Conservation (phyloP, 805 yeast species). For the Myxozyma geophila region DNA sequence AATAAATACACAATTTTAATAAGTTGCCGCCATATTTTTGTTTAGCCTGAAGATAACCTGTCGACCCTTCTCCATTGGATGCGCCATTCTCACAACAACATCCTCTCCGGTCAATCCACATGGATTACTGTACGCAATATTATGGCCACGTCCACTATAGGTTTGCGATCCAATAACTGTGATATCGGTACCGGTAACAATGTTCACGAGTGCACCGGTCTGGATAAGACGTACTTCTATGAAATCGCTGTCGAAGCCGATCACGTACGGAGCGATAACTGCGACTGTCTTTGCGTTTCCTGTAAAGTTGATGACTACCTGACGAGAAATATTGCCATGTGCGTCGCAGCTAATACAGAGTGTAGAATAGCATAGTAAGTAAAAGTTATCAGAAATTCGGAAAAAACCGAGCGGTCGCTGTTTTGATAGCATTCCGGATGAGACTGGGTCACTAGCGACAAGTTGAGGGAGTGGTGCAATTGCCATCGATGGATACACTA, state of each 20-base stretch:
- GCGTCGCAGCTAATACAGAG: conserved; percentile 70
- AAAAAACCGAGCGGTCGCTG: conserved; percentile 64
- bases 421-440: background rate
- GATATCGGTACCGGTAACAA: conserved; percentile 72
- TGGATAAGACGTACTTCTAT: conserved; percentile 70
- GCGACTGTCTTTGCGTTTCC: conserved; percentile 46
- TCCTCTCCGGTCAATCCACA: conserved; percentile 14
- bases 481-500: background rate
- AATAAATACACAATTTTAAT: background rate
- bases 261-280: conserved; percentile 54
- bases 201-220: conserved; percentile 56
- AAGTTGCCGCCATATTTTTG: background rate
- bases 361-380: conserved; percentile 69
- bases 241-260: conserved; percentile 65
- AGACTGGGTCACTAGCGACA: background rate
- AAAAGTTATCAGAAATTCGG: conserved; percentile 57
- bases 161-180: conserved; percentile 19
- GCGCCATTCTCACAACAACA: conserved; percentile 28
- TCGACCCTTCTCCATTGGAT: conserved; percentile 22
- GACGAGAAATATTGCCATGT: conserved; percentile 49
- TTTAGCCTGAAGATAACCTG: conserved; percentile 22
- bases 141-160: background rate
- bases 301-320: conserved; percentile 51
- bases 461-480: conserved; percentile 7
- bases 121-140: conserved; percentile 8